phyloP scores from a whole-genome alignment of 1,284 basidiomycete genomes.

The Ceratobasidium sp. region DNA sequence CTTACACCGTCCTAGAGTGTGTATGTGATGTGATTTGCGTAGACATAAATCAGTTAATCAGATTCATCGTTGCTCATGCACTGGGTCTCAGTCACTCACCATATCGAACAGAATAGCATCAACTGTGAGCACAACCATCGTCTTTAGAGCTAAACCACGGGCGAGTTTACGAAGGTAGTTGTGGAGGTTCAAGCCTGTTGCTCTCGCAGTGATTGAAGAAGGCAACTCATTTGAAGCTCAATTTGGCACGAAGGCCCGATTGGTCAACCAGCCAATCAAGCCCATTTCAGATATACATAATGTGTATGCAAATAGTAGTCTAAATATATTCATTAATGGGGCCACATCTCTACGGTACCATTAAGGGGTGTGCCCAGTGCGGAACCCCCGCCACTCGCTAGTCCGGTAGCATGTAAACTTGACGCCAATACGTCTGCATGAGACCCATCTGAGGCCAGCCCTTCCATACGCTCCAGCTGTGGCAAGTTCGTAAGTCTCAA shows the following conservation, averaged over 20 bases:
- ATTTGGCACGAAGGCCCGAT: not conserved
- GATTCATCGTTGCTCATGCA: too few relatives aligned
- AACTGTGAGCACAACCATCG: constrained; percentile 34
- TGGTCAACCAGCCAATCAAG: not conserved
- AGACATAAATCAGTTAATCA: not conserved
- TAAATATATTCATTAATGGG: constrained; percentile 8
- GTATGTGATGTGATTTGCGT: not conserved
- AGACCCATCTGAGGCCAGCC: constrained; percentile 31
- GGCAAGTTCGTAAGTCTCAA: not conserved
- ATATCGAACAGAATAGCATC: constrained; percentile 43
- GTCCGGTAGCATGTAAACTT: constrained; percentile 29
- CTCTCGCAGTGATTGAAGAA: too few relatives aligned
- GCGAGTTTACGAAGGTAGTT: too few relatives aligned
- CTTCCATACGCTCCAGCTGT: constrained; percentile 29
- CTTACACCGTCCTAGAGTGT: constrained; percentile 23
- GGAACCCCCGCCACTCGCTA: constrained; percentile 4
- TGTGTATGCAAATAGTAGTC: constrained; percentile 1
- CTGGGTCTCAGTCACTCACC: constrained; percentile 3
- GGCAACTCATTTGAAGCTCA: not conserved
- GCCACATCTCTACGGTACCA: constrained; percentile 6
- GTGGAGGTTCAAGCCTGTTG: too few relatives aligned
- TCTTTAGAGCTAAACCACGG: not conserved
- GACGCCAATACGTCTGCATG: constrained; percentile 34
- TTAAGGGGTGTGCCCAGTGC: not conserved
- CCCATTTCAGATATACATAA: not conserved